phyloP scores from a whole-genome alignment of 441 rosid genomes.

The Syzygium malaccense region DNA sequence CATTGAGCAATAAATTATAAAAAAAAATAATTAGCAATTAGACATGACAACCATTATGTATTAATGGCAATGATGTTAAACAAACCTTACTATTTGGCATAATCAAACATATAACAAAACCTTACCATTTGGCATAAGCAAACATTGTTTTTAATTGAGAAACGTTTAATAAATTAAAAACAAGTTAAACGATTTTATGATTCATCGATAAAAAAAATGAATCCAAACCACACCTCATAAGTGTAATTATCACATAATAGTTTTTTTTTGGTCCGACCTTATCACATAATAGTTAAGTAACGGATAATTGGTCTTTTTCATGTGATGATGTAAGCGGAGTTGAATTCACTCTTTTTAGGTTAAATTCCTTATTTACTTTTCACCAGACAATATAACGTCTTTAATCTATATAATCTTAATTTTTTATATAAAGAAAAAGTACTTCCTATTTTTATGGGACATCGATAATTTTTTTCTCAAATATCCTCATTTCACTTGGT shows the following conservation, averaged over 20 bases:
- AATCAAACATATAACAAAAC: too few species aligned
- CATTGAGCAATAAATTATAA: background rate
- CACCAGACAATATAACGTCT: too few species aligned
- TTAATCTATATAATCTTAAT: background rate
- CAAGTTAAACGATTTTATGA: background rate
- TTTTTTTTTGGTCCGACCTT: background rate
- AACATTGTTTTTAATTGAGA: background rate
- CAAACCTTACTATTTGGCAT: background rate
- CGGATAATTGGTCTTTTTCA: background rate
- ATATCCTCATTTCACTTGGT: background rate
- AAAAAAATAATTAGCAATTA: background rate
- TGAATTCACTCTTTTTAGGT: background rate
- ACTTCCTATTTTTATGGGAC: background rate
- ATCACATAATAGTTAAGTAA: background rate
- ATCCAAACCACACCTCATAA: background rate
- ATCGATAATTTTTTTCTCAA: background rate
- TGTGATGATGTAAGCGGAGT: background rate
- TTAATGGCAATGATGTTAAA: background rate
- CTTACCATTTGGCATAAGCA: too few species aligned
- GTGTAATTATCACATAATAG: background rate
- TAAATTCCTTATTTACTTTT: background rate
- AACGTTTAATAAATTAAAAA: background rate
- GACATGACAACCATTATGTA: background rate
- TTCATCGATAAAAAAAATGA: background rate
- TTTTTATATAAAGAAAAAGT: background rate